Evolutionary conservation across 192 early-diverging fungal species (phyloP).

Genomic region (Podila horticola): DNA sequence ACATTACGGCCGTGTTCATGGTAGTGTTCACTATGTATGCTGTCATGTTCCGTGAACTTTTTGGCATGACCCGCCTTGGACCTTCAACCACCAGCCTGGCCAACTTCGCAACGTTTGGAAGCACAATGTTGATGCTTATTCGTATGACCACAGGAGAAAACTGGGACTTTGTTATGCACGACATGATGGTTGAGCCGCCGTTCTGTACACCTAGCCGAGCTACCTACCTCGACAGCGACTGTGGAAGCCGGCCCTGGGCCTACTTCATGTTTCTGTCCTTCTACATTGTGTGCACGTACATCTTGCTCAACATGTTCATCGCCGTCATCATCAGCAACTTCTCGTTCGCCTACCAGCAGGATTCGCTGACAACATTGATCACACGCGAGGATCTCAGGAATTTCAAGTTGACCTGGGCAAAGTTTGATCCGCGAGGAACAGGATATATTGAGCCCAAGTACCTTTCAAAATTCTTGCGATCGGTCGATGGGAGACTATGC

Average conservation of each 20-base stretch:
- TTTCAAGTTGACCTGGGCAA: constrained; percentile 65
- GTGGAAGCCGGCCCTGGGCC: constrained; percentile 62
- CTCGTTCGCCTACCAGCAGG: constrained; percentile 68
- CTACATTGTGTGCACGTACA: constrained; percentile 72
- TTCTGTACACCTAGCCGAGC: constrained; percentile 53
- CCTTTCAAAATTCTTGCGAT: constrained; percentile 57
- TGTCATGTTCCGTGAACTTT: constrained; percentile 69
- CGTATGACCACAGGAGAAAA: constrained; percentile 68
- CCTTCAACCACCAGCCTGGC: constrained; percentile 54
- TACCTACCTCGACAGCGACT: constrained; percentile 59
- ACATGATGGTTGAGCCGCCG: constrained; percentile 62
- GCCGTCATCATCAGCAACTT: constrained; percentile 71
- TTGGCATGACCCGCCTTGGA: constrained; percentile 67
- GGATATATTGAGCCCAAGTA: constrained; percentile 61
- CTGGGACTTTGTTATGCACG: constrained; percentile 72
- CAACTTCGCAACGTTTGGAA: constrained; percentile 62
- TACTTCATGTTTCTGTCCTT: constrained; percentile 66
- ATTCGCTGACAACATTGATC: constrained; percentile 61
- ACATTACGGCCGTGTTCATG: constrained; percentile 67
- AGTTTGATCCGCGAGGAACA: constrained; percentile 58
- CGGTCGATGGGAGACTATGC: constrained; percentile 32
- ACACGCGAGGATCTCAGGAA: constrained; percentile 68
- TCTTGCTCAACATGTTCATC: constrained; percentile 68
- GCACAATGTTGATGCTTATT: constrained; percentile 60
- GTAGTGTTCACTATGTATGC: constrained; percentile 63